phyloP scores from a whole-genome alignment of 306 rosid species.

The Fragaria ananassa region DNA sequence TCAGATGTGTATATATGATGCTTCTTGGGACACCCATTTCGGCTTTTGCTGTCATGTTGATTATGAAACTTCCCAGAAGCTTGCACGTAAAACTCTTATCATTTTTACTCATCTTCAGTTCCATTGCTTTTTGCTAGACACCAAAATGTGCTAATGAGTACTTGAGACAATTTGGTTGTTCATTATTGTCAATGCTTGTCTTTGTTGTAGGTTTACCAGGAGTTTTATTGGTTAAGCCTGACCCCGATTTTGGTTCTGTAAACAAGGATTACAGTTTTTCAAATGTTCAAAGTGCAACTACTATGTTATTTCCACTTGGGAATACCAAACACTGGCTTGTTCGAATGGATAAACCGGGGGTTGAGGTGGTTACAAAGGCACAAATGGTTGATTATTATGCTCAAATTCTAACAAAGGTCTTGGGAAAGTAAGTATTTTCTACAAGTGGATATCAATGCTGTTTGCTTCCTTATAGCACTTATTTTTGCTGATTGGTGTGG shows the following conservation, averaged over 20 bases:
- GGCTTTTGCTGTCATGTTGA: slow-evolving; percentile 80
- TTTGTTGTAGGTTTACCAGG: slow-evolving; percentile 58
- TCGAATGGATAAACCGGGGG: slow-evolving; percentile 65
- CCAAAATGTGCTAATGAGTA: no score
- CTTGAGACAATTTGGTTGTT: background rate
- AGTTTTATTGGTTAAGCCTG: slow-evolving; percentile 56
- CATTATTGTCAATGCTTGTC: background rate
- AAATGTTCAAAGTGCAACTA: slow-evolving; percentile 29
- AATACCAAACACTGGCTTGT: slow-evolving; percentile 85
- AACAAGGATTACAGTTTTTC: slow-evolving; percentile 51
- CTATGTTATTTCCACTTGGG: slow-evolving; percentile 54
- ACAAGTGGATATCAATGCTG: background rate
- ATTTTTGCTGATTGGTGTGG: slow-evolving; percentile 20
- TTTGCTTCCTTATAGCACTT: slow-evolving; percentile 8
- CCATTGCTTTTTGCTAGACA: background rate
- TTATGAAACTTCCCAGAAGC: slow-evolving; percentile 53
- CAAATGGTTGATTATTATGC: slow-evolving; percentile 84
- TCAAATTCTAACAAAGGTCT: slow-evolving; percentile 66
- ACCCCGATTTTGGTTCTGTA: slow-evolving; percentile 43
- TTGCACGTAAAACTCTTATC: slow-evolving; percentile 43
- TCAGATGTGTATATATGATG: slow-evolving; percentile 77
- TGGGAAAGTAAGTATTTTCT: slow-evolving; percentile 62
- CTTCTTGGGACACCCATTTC: slow-evolving; percentile 59
- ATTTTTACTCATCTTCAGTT: background rate
- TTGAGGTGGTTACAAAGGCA: slow-evolving; percentile 83